Base-by-base conservation (phyloP, 768 basidiomycete genomes). In the Leucocoprinus leucothites region DNA sequence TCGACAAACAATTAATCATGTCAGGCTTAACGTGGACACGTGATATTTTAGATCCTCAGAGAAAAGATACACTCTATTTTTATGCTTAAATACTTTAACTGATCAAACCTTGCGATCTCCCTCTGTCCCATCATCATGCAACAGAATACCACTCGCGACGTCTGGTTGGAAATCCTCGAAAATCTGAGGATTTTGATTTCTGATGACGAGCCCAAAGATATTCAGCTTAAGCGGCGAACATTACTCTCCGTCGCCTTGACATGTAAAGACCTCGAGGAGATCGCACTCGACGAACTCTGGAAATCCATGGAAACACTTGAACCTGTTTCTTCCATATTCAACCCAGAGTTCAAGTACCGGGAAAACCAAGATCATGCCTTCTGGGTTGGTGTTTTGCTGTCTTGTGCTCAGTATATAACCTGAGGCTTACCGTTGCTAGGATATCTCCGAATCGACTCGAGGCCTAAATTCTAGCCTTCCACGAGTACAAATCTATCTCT, bases 231-330 rank as follows among this genome's bases (percentile, higher is more conserved):
- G n/a, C 21, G 52, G 16, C 31, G 18, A 4, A 2, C 26, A 11
- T 14, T 45, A 2, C 31, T 53, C 19, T 35, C 43, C 21, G 22
- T 35, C 18, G 35, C 44, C 8, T 25, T 46, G n/a, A 35, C 44
- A 16, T 38, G 7, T 11, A 31, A 24, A 3, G 3, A 1, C 6
- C 44, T 53, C 22, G n/a, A 40, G 2, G 35, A 38, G 1, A 13
- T 48, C 9, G 47, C 24, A 21, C 47, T 48, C 2, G 46, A 48
- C n/a, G 46, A 24, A 2, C 35, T 55, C 11, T 55, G 53, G 53
- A 35, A 18, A 38, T 40, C 26, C 7, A 31, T 55, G 53, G 43
- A n/a, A 2, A 41, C 40, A 5, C 47, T 55, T 3, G 13, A 53
- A n/a, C 52, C 52, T 18, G 43, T 46, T 34, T n/a, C 11, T 38